phyloP scores from a whole-genome alignment of 1,139 yeast species.

The Protomyces macrosporus region DNA sequence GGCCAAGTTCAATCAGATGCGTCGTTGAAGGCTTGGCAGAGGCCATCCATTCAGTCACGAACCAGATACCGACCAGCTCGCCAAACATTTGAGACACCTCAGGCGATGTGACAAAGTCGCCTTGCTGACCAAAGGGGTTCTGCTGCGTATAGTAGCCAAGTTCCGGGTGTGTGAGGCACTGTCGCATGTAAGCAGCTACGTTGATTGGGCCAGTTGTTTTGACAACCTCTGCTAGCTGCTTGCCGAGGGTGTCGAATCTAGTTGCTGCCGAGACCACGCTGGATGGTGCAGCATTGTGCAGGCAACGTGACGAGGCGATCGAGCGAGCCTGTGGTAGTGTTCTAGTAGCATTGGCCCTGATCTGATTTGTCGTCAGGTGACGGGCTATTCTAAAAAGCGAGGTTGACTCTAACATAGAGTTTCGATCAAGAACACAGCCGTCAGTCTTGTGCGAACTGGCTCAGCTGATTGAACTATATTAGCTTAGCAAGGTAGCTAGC shows the following conservation, averaged over 20 bases:
- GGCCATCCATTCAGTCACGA: conserved; percentile 50
- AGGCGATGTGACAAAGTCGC: conserved; percentile 82
- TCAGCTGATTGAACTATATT: too few species aligned
- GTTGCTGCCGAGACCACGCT: neutral
- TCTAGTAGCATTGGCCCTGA: too few species aligned
- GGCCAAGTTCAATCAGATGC: conserved; percentile 77
- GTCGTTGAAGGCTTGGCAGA: conserved; percentile 51
- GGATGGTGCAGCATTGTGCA: neutral
- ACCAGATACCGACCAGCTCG: conserved; percentile 76
- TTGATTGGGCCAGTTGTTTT: conserved; percentile 73
- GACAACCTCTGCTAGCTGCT: conserved; percentile 19
- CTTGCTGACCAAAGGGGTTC: conserved; percentile 63
- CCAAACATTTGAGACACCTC: conserved; percentile 87
- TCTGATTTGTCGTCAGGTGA: too few species aligned
- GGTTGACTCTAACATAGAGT: too few species aligned
- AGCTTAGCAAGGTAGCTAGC: too few species aligned
- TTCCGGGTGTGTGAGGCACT: conserved; percentile 72
- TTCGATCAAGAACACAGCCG: too few species aligned
- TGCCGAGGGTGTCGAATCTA: conserved; percentile 2
- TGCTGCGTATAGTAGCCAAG: conserved; percentile 75
- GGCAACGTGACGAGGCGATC: neutral
- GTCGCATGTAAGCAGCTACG: conserved; percentile 70
- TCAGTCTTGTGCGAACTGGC: too few species aligned
- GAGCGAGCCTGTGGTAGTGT: neutral
- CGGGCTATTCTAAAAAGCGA: too few species aligned